Evolutionary conservation across 2,329 filamentous ascomycete species (phyloP).

Genomic region (Diplocarpon rosae): DNA sequence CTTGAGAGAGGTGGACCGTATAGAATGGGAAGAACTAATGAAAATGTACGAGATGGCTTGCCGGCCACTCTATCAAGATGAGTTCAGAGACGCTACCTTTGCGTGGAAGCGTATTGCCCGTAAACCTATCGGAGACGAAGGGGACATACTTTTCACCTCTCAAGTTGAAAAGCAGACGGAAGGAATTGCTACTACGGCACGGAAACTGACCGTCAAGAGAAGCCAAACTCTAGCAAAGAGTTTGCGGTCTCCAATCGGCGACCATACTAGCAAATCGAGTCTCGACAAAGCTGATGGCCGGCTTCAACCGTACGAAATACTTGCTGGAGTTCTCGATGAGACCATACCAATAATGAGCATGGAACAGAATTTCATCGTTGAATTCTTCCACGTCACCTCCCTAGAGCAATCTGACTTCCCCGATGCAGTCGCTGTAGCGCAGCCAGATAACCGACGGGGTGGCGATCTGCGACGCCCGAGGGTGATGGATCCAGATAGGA

Average conservation of each 20-base stretch:
- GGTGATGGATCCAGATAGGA: conserved; percentile 79
- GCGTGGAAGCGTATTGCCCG: conserved; percentile 72
- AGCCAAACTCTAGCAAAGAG: conserved; percentile 76
- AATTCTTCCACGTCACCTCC: conserved; percentile 92
- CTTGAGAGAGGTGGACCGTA: conserved; percentile 68
- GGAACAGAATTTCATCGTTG: conserved; percentile 95
- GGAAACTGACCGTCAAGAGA: conserved; percentile 87
- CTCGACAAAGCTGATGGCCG: conserved; percentile 54
- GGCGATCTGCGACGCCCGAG: conserved; percentile 64
- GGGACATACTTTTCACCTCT: conserved; percentile 77
- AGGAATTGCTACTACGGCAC: conserved; percentile 61
- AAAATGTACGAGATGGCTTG: conserved; percentile 71
- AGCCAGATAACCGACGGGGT: conserved; percentile 57
- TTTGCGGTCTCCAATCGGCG: conserved; percentile 56
- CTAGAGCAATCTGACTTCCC: conserved; percentile 72
- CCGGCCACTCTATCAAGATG: conserved; percentile 65
- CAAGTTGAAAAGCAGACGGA: conserved; percentile 79
- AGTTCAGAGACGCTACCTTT: conserved; percentile 67
- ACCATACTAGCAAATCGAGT: conserved; percentile 40
- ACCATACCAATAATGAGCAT: conserved; percentile 74
- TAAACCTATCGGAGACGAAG: conserved; percentile 66
- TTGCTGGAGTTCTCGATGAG: conserved; percentile 70
- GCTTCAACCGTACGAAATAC: conserved; percentile 69
- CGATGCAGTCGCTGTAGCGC: conserved; percentile 58
- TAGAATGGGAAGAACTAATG: conserved; percentile 72